Conservation (phyloP, 2,329 filamentous ascomycete species). For the Clathrospora elynae region DNA sequence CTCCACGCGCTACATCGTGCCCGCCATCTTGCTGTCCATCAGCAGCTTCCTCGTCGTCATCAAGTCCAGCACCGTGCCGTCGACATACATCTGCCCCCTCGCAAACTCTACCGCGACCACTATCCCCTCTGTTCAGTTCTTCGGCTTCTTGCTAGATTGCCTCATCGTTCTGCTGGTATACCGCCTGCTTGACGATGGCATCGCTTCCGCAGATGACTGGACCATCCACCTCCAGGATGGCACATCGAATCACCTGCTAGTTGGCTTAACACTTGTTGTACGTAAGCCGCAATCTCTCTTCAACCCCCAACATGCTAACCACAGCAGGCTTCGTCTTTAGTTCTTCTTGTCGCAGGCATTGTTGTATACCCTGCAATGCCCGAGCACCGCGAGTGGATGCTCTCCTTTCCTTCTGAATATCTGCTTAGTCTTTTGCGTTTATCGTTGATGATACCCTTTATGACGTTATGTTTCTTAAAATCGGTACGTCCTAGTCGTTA, state of each 20-base stretch:
- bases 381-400: conserved; percentile 45
- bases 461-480: conserved; percentile 44
- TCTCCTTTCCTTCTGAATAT: conserved; percentile 41
- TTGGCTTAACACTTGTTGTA: conserved; percentile 41
- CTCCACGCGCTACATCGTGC: conserved; percentile 42
- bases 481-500: conserved; percentile 30
- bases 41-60: conserved; percentile 39
- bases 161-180: conserved; percentile 32
- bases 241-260: conserved; percentile 33
- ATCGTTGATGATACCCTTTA: conserved; percentile 47
- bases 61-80: conserved; percentile 37
- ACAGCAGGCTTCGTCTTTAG: conserved; percentile 35
- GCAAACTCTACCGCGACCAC: conserved; percentile 29
- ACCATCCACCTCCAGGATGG: conserved; percentile 34
- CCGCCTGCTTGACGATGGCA: conserved; percentile 36
- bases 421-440: conserved; percentile 42
- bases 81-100: conserved; percentile 42
- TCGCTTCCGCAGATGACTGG: conserved; percentile 30
- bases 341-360: conserved; percentile 38
- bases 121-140: conserved; percentile 39
- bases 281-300: background rate
- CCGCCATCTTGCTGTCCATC: conserved; percentile 37
- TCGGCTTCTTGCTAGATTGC: conserved; percentile 39
- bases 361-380: conserved; percentile 39
- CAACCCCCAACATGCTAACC: conserved; percentile 21